Evolutionary conservation across 306 rosid species (phyloP), one percentile per base, ranked within the genome.

Genomic region (Mimosa pudica): DNA sequence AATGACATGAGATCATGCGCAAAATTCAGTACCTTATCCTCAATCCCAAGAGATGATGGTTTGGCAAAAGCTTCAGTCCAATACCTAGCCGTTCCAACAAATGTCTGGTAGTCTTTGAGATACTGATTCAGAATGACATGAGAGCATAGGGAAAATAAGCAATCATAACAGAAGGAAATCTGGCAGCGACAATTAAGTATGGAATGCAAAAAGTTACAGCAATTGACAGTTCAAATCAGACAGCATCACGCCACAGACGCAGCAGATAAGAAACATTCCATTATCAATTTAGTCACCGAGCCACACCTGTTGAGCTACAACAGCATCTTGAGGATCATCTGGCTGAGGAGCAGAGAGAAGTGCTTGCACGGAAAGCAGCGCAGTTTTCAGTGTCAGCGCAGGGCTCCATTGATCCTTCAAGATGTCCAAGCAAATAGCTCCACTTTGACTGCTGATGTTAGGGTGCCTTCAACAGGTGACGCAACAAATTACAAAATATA

Each of bases 291-390:
- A 58, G 24, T 41, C 17, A 65, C 7, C 10, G 38, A 64, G 54
- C 18, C 49, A 81, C 36, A 95, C 99, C 97, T 95, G 99, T 68
- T 93, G 86, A 55, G 99, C 99, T 73, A 95, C 99, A 75, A 95
- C 98, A 38, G 99, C 99, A 88, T 95, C 99, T 87, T 95, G 99
- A 88, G 99, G 99, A 89, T 95, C 98, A 90, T 93, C 99, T 8
- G 99, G 97, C 81, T 89, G 90, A 77, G 99, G 99, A 58, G 99
- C 94, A 82, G 99, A 95, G 67, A 95, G 98, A 73, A 95, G 87
- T 17, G 99, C 99, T 87, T 95, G 98, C 71, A 95, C 92, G 65
- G 99, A 95, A 68, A 95, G 98, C 62, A 95, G 96, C n/a, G 99
- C 99, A 8, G 99, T 95, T 87, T 95, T 95, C 87, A 95, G 80